phyloP scores from a whole-genome alignment of 164 flowering plant genomes.

The Liriodendron chinense region DNA sequence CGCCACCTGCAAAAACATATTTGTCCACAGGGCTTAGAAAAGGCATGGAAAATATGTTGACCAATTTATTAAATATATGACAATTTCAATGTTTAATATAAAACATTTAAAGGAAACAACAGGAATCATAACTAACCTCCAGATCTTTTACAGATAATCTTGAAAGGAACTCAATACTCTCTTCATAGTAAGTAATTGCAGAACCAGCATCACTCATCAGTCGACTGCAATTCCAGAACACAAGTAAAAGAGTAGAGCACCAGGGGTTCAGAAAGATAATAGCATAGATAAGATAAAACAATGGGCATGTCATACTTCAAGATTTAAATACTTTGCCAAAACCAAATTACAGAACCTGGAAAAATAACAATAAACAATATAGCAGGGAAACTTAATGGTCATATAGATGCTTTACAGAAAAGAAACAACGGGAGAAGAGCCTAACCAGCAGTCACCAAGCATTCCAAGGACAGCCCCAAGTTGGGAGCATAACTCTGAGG shows the following conservation, averaged over 20 bases:
- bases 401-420: neutral
- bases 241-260: neutral
- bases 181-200: conserved; percentile 71
- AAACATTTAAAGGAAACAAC: conserved; percentile 9
- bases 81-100: neutral
- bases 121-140: conserved; percentile 49
- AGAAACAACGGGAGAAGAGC: conserved; percentile 7
- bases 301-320: neutral
- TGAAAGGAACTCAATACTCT: conserved; percentile 76
- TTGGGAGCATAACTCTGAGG: conserved; percentile 89
- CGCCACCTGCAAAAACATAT: conserved; percentile 47
- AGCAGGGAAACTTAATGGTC: neutral
- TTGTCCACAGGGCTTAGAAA: neutral
- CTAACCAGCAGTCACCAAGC: conserved; percentile 98
- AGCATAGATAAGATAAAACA: neutral
- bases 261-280: neutral
- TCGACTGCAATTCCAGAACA: conserved; percentile 54
- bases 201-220: conserved; percentile 69
- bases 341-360: neutral
- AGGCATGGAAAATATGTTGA: neutral
- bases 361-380: neutral
- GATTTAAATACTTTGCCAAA: neutral
- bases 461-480: conserved; percentile 96
- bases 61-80: neutral
- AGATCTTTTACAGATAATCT: conserved; percentile 62